These are phyloP conservation scores for Trichoderma harzianum DNA, from an alignment of 2,329 filamentous ascomycete species.

Conservation along the genomic window DNA sequence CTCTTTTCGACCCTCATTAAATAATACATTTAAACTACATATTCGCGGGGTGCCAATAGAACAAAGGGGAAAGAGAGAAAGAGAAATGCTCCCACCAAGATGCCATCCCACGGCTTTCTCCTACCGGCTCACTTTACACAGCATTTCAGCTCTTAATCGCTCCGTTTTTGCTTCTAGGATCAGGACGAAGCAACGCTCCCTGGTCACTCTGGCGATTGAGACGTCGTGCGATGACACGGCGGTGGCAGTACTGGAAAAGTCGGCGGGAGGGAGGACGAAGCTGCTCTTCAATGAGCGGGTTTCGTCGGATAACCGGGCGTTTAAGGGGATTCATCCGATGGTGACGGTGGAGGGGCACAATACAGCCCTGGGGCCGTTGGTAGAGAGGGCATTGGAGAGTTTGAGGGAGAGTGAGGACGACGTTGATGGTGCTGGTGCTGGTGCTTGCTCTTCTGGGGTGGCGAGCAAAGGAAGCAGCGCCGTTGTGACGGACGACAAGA, in stretches of 20 bases:
- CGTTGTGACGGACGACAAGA: background rate
- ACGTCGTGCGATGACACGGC: slow-evolving; percentile 91
- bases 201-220: slow-evolving; percentile 70
- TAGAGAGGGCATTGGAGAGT: slow-evolving; percentile 58
- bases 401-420: slow-evolving; percentile 39
- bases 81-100: background rate
- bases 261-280: slow-evolving; percentile 40
- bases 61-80: background rate
- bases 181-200: slow-evolving; percentile 23
- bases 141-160: background rate
- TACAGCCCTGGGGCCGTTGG: slow-evolving; percentile 62
- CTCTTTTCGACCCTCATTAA: background rate
- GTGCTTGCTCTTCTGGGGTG: background rate
- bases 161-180: background rate
- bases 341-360: slow-evolving; percentile 74
- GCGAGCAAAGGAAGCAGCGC: slow-evolving; percentile 18
- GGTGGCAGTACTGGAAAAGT: slow-evolving; percentile 72
- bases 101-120: background rate
- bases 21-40: background rate
- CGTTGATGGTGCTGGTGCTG: background rate
- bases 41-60: background rate
- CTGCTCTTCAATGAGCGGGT: slow-evolving; percentile 78
- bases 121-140: background rate
- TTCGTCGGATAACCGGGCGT: slow-evolving; percentile 73
- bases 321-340: slow-evolving; percentile 76